phyloP scores from a whole-genome alignment of 768 basidiomycete species.

The Mrakia frigida region DNA sequence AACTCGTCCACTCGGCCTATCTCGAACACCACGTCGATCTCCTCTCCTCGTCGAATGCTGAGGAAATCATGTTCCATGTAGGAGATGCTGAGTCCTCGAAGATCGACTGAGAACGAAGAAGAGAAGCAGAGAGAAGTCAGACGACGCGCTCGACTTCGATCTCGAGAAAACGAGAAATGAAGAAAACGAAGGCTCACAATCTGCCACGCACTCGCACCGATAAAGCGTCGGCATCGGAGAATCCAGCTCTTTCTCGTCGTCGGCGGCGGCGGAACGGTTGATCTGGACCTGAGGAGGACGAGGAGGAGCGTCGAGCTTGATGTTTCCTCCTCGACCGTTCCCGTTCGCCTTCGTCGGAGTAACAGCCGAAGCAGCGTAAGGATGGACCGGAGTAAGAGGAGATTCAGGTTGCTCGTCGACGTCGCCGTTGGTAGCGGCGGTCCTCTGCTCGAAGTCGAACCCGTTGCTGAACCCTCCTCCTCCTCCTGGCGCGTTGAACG shows the following conservation, averaged over 20 bases:
- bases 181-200: conserved; percentile 37
- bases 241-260: conserved; percentile 16
- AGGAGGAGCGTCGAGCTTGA: neutral
- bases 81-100: conserved; percentile 33
- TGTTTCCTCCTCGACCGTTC: neutral
- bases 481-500: too few species aligned
- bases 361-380: neutral
- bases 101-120: neutral
- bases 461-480: neutral
- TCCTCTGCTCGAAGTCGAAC: neutral
- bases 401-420: neutral
- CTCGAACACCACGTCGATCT: conserved; percentile 42
- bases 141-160: neutral
- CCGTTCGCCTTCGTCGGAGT: conserved; percentile 6
- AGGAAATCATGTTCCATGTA: conserved; percentile 43
- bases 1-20: conserved; percentile 45
- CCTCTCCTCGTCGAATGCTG: conserved; percentile 33
- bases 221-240: conserved; percentile 39
- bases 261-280: conserved; percentile 14
- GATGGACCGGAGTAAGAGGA: neutral
- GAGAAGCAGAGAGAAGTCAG: neutral
- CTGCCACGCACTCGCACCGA: conserved; percentile 44
- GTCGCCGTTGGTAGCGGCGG: too few species aligned
- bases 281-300: neutral
- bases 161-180: neutral